Evolutionary conservation across 306 rosid genomes (phyloP).

Genomic region (Phaseolus lunatus): DNA sequence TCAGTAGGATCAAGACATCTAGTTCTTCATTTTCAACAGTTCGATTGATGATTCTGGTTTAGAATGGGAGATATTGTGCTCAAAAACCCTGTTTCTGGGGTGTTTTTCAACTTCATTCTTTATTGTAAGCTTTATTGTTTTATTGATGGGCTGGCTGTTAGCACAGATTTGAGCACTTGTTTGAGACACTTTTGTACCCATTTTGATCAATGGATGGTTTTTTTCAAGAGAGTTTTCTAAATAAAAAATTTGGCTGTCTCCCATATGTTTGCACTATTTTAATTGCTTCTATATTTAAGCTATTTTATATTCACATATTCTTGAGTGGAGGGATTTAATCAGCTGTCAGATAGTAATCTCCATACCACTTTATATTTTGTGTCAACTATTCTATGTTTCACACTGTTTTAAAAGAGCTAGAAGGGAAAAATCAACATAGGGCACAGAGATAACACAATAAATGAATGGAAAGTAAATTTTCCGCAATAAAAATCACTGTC

Average conservation of each 20-base stretch:
- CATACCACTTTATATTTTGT: not conserved
- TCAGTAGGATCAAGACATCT: not conserved
- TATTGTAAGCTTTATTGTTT: not conserved
- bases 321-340: not conserved
- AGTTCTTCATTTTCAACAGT: not conserved
- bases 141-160: not conserved
- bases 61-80: not conserved
- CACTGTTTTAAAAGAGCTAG: slow-evolving; percentile 1
- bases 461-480: slow-evolving; percentile 21
- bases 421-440: slow-evolving; percentile 25
- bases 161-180: not conserved
- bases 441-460: slow-evolving; percentile 18
- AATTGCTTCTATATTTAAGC: no score
- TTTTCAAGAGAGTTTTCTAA: not conserved
- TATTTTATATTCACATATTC: no score
- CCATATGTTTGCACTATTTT: not conserved
- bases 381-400: slow-evolving; percentile 27
- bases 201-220: not conserved
- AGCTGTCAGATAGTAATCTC: slow-evolving; percentile 12
- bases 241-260: not conserved
- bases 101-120: not conserved
- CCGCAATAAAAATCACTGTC: slow-evolving; percentile 23
- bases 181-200: not conserved
- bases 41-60: not conserved
- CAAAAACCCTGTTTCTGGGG: not conserved